Evolutionary conservation across 2,329 filamentous ascomycete genomes (phyloP).

Genomic region (Penicillium decumbens): DNA sequence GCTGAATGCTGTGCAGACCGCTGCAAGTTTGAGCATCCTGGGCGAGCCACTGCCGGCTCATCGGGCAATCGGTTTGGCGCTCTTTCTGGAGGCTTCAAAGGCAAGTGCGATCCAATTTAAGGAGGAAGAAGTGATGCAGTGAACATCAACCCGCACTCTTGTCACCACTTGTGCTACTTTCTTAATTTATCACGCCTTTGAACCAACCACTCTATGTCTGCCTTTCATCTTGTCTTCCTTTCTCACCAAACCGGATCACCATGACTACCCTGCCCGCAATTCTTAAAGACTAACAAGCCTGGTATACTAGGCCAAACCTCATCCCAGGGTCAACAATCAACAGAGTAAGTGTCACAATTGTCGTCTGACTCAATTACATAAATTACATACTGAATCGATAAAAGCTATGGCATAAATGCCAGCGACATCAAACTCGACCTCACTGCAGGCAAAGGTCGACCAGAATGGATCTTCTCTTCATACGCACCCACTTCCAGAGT

Average conservation of each 20-base stretch:
- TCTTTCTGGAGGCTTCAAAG: constrained; percentile 41
- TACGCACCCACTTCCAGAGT: constrained; percentile 75
- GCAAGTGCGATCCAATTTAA: constrained; percentile 28
- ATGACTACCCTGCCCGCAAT: neutral
- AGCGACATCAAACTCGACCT: constrained; percentile 64
- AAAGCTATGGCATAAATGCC: constrained; percentile 52
- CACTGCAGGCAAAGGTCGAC: constrained; percentile 57
- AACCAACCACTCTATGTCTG: neutral
- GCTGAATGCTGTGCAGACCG: constrained; percentile 43
- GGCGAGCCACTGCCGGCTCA: constrained; percentile 30
- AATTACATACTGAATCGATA: constrained; percentile 19
- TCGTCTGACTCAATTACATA: constrained; percentile 3
- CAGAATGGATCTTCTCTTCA: constrained; percentile 79
- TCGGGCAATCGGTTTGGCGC: constrained; percentile 58
- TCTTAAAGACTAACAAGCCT: neutral
- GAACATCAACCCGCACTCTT: neutral
- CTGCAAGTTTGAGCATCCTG: constrained; percentile 59
- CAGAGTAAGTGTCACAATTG: constrained; percentile 21
- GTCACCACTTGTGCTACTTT: neutral
- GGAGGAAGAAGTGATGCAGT: neutral
- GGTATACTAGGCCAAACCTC: neutral
- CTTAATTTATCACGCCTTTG: neutral
- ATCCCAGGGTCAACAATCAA: constrained; percentile 14
- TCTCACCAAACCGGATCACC: neutral
- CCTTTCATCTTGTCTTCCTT: neutral